Conservation (phyloP, 371 early-diverging fungal genomes). For the Mortierella sp. region DNA sequence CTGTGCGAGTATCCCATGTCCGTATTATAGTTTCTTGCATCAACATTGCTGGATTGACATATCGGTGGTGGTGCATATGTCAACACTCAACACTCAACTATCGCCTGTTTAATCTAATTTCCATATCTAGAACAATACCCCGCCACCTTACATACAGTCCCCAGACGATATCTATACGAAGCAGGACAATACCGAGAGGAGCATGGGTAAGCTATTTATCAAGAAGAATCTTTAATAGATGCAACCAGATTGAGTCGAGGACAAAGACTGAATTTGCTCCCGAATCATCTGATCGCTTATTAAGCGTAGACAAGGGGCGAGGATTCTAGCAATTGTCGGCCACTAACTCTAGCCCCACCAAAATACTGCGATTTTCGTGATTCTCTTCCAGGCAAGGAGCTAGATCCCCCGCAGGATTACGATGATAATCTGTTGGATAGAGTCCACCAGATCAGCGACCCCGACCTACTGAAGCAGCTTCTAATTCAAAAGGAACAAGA, state of each 20-base stretch:
- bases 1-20: background rate
- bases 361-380: constrained; percentile 3
- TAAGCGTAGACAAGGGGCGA: constrained; percentile 8
- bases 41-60: too few species aligned
- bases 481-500: constrained; percentile 76
- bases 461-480: constrained; percentile 62
- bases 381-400: constrained; percentile 24
- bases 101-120: background rate
- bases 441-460: constrained; percentile 61
- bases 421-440: constrained; percentile 39
- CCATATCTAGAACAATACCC: constrained; percentile 29
- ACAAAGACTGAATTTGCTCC: constrained; percentile 1
- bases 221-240: background rate
- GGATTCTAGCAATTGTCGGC: constrained; percentile 2
- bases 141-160: constrained; percentile 43
- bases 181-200: constrained; percentile 28
- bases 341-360: background rate
- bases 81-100: background rate
- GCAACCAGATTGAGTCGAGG: background rate
- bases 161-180: constrained; percentile 25
- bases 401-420: constrained; percentile 21
- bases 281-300: constrained; percentile 16
- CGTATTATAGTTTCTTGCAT: background rate
- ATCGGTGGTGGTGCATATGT: background rate
- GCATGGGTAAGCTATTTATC: constrained; percentile 28